Evolutionary conservation across 768 basidiomycete species (phyloP), one percentile per base, ranked within the genome.

Genomic region (Mycena rebaudengoi): DNA sequence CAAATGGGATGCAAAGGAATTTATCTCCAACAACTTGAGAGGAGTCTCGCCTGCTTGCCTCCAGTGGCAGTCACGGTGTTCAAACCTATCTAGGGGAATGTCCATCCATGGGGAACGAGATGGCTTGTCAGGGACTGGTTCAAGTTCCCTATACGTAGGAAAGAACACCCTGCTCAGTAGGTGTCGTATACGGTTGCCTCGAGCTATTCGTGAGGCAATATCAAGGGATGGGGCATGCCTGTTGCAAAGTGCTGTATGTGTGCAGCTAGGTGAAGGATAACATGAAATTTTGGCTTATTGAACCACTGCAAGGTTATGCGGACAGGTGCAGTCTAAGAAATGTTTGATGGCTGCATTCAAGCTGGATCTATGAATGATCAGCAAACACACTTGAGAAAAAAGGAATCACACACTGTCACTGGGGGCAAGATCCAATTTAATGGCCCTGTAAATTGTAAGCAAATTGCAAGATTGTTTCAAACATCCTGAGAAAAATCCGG

Each of bases 211-310:
- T 3, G 26, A n/a, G 5, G 68, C 70, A 49, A 75, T 56, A 51
- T 76, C 73, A 2, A 44, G 61, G 7, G 72, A 74, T 0, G 71
- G 78, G 1, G 74, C 78, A n/a, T 78, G 74, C 5, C 57, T 54
- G 49, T 78, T 78, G 46, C 81, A 73, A 83, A 83, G 0, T 73
- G 67, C 0, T 70, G 53, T 37, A 84, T 78, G 56, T 83, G 77
- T 0, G 62, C 56, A 0, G 74, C 71, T 0, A 83, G 65, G 61
- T 84, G 82, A 0, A 76, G 32, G 5, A 83, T 32, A 26, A 82
- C 69, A 43, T 84, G 82, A 60, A 83, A 81, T 58, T 83, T 84
- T 2, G 79, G 75, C 62, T 83, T 83, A 55, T 79, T 80, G 65
- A 82, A 80, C 78, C 75, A 82, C 11, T 41, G 68, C 23, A 57